Base-by-base conservation (phyloP, 225 moss, liverwort and hornwort species). In the Lunularia cruciata region DNA sequence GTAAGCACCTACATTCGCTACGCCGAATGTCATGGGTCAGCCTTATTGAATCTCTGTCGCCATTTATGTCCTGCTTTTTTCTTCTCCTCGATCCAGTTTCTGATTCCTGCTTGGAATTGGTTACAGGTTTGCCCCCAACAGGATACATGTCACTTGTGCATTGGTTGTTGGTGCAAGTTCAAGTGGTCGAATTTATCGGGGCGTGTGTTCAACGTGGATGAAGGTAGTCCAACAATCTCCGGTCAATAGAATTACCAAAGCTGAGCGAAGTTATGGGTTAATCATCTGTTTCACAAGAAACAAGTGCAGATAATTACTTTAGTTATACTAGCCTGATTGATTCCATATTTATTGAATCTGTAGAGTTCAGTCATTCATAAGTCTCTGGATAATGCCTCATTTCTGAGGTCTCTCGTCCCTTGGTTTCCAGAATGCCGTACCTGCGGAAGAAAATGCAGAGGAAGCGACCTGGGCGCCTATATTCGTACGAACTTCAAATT, bases 191-290 rank as follows among this genome's bases (percentile, higher is more conserved):
- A 68, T 91, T 3, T 92, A 92, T 60, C 86, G 85, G 35, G 96
- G 96, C 33, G 92, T 98, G 40, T 89, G 89, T 65, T 98, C 96
- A 3, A 93, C 92, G 12, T 98, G 96, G 96, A 98, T 98, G 96
- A 88, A 89, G 80, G 86, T 83, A 69, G 39, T 23, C 38, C n/a
- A n/a, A n/a, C n/a, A n/a, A n/a, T n/a, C n/a, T n/a, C n/a, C n/a
- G n/a, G n/a, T n/a, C n/a, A n/a, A n/a, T n/a, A n/a, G n/a, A n/a
- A n/a, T n/a, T n/a, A n/a, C n/a, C n/a, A n/a, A n/a, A n/a, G n/a
- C n/a, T n/a, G n/a, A n/a, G n/a, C n/a, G n/a, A n/a, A n/a, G n/a
- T n/a, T n/a, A n/a, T n/a, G n/a, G n/a, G n/a, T n/a, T n/a, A n/a
- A n/a, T n/a, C n/a, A n/a, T n/a, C n/a, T n/a, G n/a, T n/a, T n/a